phyloP scores from a whole-genome alignment of 2,329 filamentous ascomycete genomes.

The Colletotrichum graminicola region DNA sequence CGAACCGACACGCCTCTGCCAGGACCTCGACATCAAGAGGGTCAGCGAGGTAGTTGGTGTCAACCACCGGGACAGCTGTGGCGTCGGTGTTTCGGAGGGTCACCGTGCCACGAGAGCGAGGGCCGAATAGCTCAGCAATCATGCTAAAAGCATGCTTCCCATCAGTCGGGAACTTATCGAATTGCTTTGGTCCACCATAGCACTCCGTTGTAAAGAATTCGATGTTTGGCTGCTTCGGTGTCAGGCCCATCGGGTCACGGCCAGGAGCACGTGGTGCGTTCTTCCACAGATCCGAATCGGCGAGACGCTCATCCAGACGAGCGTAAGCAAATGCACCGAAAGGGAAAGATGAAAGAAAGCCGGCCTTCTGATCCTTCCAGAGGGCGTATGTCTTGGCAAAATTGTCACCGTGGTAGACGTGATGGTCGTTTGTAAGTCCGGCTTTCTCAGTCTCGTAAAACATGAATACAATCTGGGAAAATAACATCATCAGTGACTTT shows the following conservation, averaged over 20 bases:
- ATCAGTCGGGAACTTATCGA: constrained; percentile 63
- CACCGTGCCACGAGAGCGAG: constrained; percentile 68
- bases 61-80: constrained; percentile 64
- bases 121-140: constrained; percentile 68
- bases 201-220: constrained; percentile 74
- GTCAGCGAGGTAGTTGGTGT: constrained; percentile 70
- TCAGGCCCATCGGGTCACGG: constrained; percentile 73
- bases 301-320: constrained; percentile 70
- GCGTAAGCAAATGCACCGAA: constrained; percentile 73
- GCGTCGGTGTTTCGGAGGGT: constrained; percentile 62
- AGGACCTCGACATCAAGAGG: constrained; percentile 70
- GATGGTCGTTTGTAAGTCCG: constrained; percentile 66
- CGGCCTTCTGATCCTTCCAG: constrained; percentile 70
- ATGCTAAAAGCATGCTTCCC: constrained; percentile 69
- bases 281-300: constrained; percentile 66
- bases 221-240: constrained; percentile 67
- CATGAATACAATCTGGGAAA: constrained; percentile 64
- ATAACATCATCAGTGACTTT: not conserved
- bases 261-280: constrained; percentile 60
- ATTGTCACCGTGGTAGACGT: constrained; percentile 65
- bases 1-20: constrained; percentile 68
- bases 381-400: constrained; percentile 63
- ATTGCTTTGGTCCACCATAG: constrained; percentile 72
- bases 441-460: constrained; percentile 69
- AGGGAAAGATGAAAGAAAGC: constrained; percentile 71